phyloP scores from a whole-genome alignment of 768 basidiomycete genomes.

The Mrakia hoshinonis region DNA sequence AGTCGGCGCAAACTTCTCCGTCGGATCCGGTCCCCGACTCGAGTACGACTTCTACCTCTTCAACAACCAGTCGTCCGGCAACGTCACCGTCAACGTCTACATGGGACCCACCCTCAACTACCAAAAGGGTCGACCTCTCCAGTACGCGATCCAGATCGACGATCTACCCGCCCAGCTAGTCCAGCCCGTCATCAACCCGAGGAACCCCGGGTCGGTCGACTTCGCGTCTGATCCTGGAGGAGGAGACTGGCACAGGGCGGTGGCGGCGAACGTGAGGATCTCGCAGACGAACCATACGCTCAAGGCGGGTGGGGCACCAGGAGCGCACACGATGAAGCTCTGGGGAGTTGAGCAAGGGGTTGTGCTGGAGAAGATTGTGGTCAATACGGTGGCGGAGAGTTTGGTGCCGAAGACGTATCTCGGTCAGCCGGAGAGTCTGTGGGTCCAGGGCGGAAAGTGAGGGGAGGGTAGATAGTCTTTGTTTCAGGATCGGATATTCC shows the following conservation, averaged over 20 bases:
- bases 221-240: no score
- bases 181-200: background rate
- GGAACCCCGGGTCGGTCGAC: conserved; percentile 37
- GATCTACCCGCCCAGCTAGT: conserved; percentile 40
- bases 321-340: conserved; percentile 56
- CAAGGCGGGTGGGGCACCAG: conserved; percentile 42
- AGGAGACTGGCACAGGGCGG: conserved; percentile 52
- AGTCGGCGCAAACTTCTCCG: conserved; percentile 52
- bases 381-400: no score
- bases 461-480: no score
- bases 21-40: conserved; percentile 56
- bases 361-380: conserved; percentile 54
- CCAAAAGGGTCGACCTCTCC: conserved; percentile 44
- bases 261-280: conserved; percentile 51
- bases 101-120: conserved; percentile 53
- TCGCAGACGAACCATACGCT: conserved; percentile 43
- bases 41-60: conserved; percentile 58
- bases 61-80: conserved; percentile 46
- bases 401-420: no score
- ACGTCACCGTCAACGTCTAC: conserved; percentile 47
- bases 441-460: no score
- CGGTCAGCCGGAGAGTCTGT: no score
- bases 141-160: conserved; percentile 51
- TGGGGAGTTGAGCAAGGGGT: conserved; percentile 56
- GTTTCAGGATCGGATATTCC: no score